Evolutionary conservation across 352 stramenopile genomes (phyloP).

Genomic region (Phytophthora gonapodyides): DNA sequence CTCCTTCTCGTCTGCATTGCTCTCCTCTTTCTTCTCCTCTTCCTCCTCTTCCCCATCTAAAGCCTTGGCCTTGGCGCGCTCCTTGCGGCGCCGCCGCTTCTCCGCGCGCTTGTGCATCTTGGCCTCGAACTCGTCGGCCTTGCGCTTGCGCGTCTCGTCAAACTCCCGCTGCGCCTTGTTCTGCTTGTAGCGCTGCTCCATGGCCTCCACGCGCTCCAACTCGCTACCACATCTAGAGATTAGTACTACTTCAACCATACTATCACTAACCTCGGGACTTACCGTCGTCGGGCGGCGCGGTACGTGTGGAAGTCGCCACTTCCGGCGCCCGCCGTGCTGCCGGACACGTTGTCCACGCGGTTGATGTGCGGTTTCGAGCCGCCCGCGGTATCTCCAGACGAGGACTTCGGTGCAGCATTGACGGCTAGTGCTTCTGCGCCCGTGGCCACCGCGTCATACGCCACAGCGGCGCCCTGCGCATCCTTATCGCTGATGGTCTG

Average conservation of each 20-base stretch:
- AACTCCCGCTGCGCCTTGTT: constrained; percentile 70
- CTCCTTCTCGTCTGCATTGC: constrained; percentile 19
- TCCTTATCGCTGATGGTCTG: constrained; percentile 88
- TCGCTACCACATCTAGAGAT: constrained; percentile 54
- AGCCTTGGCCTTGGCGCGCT: constrained; percentile 59
- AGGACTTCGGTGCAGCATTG: too few species aligned
- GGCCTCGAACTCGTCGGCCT: constrained; percentile 69
- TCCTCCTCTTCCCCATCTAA: constrained; percentile 34
- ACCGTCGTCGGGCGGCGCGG: constrained; percentile 89
- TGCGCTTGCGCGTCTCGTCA: constrained; percentile 65
- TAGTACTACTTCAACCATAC: background rate
- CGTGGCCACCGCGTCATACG: constrained; percentile 36
- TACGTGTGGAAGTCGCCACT: constrained; percentile 98
- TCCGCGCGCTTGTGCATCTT: constrained; percentile 74
- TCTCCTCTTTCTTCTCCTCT: constrained; percentile 31
- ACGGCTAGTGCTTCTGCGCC: background rate
- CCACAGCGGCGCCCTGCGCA: constrained; percentile 68
- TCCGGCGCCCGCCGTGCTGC: constrained; percentile 92
- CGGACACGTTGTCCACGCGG: constrained; percentile 95
- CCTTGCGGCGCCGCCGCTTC: constrained; percentile 76
- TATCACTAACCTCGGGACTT: background rate
- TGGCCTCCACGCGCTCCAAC: constrained; percentile 88
- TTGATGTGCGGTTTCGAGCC: constrained; percentile 49
- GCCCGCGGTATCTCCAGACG: too few species aligned
- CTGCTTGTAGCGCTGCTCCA: constrained; percentile 86